Percentiles rank a stretch among this genome's conserved stretches.
Evolutionary conservation across 2,329 filamentous ascomycete species (phyloP).

Genomic region (Alternaria triticimaculans): DNA sequence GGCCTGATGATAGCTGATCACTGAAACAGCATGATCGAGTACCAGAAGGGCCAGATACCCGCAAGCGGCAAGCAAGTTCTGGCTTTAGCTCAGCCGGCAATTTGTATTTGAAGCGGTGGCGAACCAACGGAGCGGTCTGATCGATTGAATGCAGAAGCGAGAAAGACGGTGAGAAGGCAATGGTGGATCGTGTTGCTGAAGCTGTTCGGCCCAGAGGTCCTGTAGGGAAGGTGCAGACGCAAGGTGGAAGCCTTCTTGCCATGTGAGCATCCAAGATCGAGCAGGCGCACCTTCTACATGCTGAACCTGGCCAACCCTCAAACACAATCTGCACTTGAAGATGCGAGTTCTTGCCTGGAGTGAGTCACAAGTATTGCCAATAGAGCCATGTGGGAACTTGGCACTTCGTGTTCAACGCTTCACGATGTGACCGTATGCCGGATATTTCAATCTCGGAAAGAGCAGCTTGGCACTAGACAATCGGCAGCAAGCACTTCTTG

Average conservation of each 20-base stretch:
- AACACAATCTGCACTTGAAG: not conserved
- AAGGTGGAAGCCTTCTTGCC: not conserved
- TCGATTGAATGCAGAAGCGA: slow-evolving; percentile 5
- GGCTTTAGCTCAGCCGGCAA: not conserved
- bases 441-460: not conserved
- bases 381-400: not conserved
- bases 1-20: not conserved
- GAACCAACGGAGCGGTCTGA: not conserved
- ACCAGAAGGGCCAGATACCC: not conserved
- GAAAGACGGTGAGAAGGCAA: slow-evolving; percentile 11
- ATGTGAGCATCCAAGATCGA: not conserved
- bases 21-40: not conserved
- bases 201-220: slow-evolving; percentile 2
- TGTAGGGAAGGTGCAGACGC: slow-evolving; percentile 2
- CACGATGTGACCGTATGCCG: not conserved
- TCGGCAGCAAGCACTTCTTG: slow-evolving; percentile 4
- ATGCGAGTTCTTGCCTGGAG: not conserved
- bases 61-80: not conserved
- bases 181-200: slow-evolving; percentile 4
- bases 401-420: not conserved
- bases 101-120: not conserved
- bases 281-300: not conserved
- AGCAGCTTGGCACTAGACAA: not conserved
- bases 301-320: not conserved
- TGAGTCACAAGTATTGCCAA: not conserved